These are phyloP conservation scores for Gnomoniopsis smithogilvyi DNA, from an alignment of 2,329 filamentous ascomycete genomes.

Conservation along the genomic window DNA sequence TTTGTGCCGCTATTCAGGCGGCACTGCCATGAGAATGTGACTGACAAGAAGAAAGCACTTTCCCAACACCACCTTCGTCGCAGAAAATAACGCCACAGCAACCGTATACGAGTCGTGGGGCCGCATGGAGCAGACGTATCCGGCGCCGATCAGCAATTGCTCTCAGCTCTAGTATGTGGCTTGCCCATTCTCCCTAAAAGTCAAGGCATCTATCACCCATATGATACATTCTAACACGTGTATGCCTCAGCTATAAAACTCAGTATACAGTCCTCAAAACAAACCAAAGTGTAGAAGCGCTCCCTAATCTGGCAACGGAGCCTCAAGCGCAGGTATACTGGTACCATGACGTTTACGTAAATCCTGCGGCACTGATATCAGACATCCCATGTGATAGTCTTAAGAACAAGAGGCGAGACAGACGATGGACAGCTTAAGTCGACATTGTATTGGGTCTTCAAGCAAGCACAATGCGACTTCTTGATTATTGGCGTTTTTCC, in stretches of 20 bases:
- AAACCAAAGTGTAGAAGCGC: neutral
- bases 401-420: too few species aligned
- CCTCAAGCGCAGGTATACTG: constrained; percentile 14
- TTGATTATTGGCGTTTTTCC: too few species aligned
- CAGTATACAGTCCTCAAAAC: constrained; percentile 18
- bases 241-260: constrained; percentile 11
- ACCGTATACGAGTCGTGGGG: constrained; percentile 15
- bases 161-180: constrained; percentile 14
- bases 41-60: constrained; percentile 1
- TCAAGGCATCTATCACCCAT: neutral
- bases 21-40: too few species aligned
- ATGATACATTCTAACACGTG: neutral
- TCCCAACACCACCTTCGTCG: constrained; percentile 16
- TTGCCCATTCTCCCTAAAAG: neutral
- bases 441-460: too few species aligned
- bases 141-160: constrained; percentile 11
- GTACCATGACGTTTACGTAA: constrained; percentile 14
- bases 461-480: too few species aligned
- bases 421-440: too few species aligned
- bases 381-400: constrained; percentile 16
- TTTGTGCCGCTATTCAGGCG: too few species aligned
- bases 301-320: constrained; percentile 9
- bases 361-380: neutral
- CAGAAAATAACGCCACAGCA: constrained; percentile 5
- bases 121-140: constrained; percentile 15